Base-by-base conservation (phyloP, 106 monocot species). In the Acorus gramineus region DNA sequence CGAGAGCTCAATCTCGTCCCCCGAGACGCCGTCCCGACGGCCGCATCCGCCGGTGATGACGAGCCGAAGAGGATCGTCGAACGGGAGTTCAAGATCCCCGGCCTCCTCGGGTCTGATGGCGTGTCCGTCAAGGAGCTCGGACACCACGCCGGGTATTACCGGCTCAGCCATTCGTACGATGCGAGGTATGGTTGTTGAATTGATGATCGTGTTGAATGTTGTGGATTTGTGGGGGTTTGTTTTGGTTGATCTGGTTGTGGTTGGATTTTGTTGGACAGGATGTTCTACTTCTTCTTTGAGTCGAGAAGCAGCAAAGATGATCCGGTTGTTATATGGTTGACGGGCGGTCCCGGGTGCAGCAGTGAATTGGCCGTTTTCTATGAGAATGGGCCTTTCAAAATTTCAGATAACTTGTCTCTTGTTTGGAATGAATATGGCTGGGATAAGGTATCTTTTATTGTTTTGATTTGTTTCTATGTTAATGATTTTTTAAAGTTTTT, bases 241-340 rank as follows among this genome's bases (percentile, higher is more conserved):
- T 5, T 13, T 8, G 8, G 4, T 3, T 13, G 4, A 12, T 45
- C 7, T 6, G 7, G 46, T 52, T 52, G 7, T 10, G 65, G 9
- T 14, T 5, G 14, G 0, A 7, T 3, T 60, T 52, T 13, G 53
- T 53, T 46, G 3, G 13, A 11, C 28, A 92, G 91, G 81, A 65
- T 89, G 84, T 89, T 89, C 73, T 89, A 89, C 65, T 72, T 86
- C 7, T 89, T 89, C 74, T 89, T 89, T 49, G 81, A 84, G 49
- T 84, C 84, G 52, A 86, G 91, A 71, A 66, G 66, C 2, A 84
- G 75, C 57, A 86, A 78, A 59, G 53, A 71, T 9, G 92, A 87
- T 69, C 92, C 92, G 2, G 84, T 92, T 45, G 92, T 92, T 48
- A 87, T 92, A 44, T 92, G 92, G 92, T 46, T 92, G 64, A 87